A percentile compares a stretch with the other conserved stretches of the same genome.
These are phyloP conservation scores for Komagataella mondaviorum DNA, from an alignment of 805 yeast species.

Conservation along the genomic window DNA sequence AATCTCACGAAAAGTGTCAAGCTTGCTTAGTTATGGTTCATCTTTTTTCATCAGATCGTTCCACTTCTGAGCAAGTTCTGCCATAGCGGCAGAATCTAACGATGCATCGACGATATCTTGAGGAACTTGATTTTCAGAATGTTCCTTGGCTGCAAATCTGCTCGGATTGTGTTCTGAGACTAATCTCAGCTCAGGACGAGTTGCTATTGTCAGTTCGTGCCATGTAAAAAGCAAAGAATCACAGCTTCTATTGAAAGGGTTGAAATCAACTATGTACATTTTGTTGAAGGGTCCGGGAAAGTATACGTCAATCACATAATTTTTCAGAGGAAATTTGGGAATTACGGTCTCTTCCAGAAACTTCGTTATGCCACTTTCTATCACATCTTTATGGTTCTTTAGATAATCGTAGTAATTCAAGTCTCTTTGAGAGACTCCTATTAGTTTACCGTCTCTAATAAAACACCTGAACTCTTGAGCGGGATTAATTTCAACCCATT, in stretches of 20 bases:
- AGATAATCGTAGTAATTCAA: slow-evolving; percentile 70
- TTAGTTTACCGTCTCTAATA: slow-evolving; percentile 44
- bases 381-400: slow-evolving; percentile 29
- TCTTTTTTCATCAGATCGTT: slow-evolving; percentile 10
- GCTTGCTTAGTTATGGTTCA: slow-evolving; percentile 26
- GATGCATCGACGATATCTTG: slow-evolving; percentile 81
- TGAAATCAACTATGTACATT: slow-evolving; percentile 69
- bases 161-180: slow-evolving; percentile 60
- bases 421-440: slow-evolving; percentile 81
- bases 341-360: slow-evolving; percentile 39
- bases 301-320: slow-evolving; percentile 70
- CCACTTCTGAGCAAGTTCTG: slow-evolving; percentile 56
- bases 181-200: slow-evolving; percentile 42
- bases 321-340: slow-evolving; percentile 36
- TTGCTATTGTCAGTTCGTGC: slow-evolving; percentile 50
- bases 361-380: slow-evolving; percentile 32
- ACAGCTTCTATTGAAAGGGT: slow-evolving; percentile 70
- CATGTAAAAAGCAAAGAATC: slow-evolving; percentile 74
- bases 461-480: slow-evolving; percentile 87
- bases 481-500: slow-evolving; percentile 79
- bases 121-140: slow-evolving; percentile 87
- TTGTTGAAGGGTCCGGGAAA: slow-evolving; percentile 60
- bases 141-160: slow-evolving; percentile 68
- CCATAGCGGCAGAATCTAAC: slow-evolving; percentile 52
- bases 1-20: slow-evolving; percentile 80